phyloP scores from a whole-genome alignment of 2,329 filamentous ascomycete species.

The Hymenotorrendiella dingleyae region DNA sequence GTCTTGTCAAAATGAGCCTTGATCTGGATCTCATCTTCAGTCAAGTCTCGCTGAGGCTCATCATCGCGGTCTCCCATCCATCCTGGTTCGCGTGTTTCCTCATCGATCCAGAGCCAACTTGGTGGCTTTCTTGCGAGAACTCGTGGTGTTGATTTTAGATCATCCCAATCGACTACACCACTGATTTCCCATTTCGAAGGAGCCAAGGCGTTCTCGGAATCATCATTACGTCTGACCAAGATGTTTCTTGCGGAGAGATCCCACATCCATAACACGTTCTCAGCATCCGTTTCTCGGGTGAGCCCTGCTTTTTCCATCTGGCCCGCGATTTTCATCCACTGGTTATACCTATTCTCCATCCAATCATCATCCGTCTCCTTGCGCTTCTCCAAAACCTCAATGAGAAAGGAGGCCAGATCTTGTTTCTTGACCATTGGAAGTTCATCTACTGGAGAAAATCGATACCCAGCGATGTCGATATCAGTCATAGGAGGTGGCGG shows the following conservation, averaged over 20 bases:
- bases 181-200: slow-evolving; percentile 10
- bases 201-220: too few species aligned
- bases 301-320: slow-evolving; percentile 15
- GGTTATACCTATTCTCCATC: background rate
- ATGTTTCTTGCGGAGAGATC: slow-evolving; percentile 16
- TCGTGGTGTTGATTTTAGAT: slow-evolving; percentile 9
- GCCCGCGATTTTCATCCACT: background rate
- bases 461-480: slow-evolving; percentile 7
- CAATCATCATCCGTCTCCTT: background rate
- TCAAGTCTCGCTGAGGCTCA: slow-evolving; percentile 6
- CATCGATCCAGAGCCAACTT: slow-evolving; percentile 16
- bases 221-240: too few species aligned
- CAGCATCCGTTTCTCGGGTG: slow-evolving; percentile 1
- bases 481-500: background rate
- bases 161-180: slow-evolving; percentile 21
- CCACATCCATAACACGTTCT: slow-evolving; percentile 16
- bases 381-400: slow-evolving; percentile 2
- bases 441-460: slow-evolving; percentile 2
- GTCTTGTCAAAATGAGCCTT: slow-evolving; percentile 19
- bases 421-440: slow-evolving; percentile 2
- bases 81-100: background rate
- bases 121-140: slow-evolving; percentile 12
- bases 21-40: slow-evolving; percentile 14
- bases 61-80: slow-evolving; percentile 10
- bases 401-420: slow-evolving; percentile 1